Evolutionary conservation across 768 basidiomycete genomes (phyloP), one percentile per base, ranked within the genome.

Genomic region (Pisolithus marmoratus): DNA sequence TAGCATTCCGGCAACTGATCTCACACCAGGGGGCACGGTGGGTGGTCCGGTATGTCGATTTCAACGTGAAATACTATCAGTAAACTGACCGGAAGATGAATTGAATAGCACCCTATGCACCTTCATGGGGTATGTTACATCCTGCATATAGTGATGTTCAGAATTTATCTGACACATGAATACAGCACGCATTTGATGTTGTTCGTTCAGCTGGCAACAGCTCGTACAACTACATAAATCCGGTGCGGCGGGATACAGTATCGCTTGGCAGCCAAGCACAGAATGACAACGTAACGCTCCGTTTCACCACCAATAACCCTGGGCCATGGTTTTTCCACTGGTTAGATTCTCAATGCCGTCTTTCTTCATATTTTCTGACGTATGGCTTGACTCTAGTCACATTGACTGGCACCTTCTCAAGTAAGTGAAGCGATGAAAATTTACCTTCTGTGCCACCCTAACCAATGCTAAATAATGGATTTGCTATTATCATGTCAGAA

Each of bases 231-330:
- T 79, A 66, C 38, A 54, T 22, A 5, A 83, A 84, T 58, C 83
- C 83, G 0, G 71, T 77, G 53, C 68, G 69, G 48, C 69, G 81
- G 43, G 81, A 85, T 58, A 78, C 76, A 1, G 70, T 81, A 9
- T 56, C 58, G 14, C 44, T 46, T 1, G 70, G 58, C 5, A 4
- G 24, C 17, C 60, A 41, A 59, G 61, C 15, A 67, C 70, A 55
- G 64, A 64, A 46, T 66, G 58, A 67, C 42, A 65, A 63, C 12
- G 72, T 78, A 17, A 79, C 78, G 0, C 71, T 88, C 26, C 77
- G 84, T 9, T 87, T 84, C 70, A 63, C 60, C 17, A 83, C 84
- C 0, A 78, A 87, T 62, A 87, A 87, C 63, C 75, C 83, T 0
- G 58, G 60, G 1, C 58, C 61, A 11, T 62, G 54, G 60, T 41